Percentiles rank a stretch among this genome's conserved stretches.
These are phyloP conservation scores for Novakomyces olei DNA, from an alignment of 805 yeast species.

Conservation along the genomic window DNA sequence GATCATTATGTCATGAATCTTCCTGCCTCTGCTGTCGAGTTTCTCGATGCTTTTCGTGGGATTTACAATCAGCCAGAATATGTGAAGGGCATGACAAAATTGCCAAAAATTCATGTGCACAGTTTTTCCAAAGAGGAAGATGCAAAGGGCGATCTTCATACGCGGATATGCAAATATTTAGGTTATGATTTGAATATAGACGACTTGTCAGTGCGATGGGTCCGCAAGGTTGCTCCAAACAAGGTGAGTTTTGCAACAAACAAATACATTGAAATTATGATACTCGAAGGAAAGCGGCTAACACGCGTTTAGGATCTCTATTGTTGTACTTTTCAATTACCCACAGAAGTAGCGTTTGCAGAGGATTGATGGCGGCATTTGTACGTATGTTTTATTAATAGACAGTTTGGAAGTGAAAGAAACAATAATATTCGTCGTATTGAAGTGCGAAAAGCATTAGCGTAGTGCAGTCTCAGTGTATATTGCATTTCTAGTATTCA, in stretches of 20 bases:
- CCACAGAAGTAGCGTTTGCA: conserved; percentile 18
- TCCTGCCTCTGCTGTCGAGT: conserved; percentile 79
- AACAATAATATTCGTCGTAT: too few relatives aligned
- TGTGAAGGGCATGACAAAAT: conserved; percentile 17
- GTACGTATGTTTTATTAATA: too few relatives aligned
- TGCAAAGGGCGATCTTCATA: conserved; percentile 29
- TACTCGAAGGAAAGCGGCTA: conserved; percentile 59
- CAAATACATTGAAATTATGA: neutral
- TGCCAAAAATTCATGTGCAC: conserved; percentile 69
- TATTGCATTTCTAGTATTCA: too few relatives aligned
- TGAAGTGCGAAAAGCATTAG: too few relatives aligned
- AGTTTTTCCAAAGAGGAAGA: conserved; percentile 81
- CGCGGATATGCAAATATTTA: conserved; percentile 20
- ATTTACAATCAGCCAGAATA: neutral
- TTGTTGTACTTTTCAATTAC: conserved; percentile 58
- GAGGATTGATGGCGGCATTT: too few relatives aligned
- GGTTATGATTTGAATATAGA: conserved; percentile 25
- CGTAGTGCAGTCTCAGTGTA: too few relatives aligned
- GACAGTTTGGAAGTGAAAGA: too few relatives aligned
- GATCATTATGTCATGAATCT: conserved; percentile 81
- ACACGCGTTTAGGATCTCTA: too few relatives aligned
- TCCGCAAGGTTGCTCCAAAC: conserved; percentile 80
- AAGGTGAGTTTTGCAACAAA: neutral
- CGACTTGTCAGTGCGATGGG: conserved; percentile 47
- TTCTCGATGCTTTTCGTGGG: conserved; percentile 16